These are phyloP conservation scores for Farysia itapuensis DNA, from an alignment of 1,284 basidiomycete species.

Conservation along the genomic window DNA sequence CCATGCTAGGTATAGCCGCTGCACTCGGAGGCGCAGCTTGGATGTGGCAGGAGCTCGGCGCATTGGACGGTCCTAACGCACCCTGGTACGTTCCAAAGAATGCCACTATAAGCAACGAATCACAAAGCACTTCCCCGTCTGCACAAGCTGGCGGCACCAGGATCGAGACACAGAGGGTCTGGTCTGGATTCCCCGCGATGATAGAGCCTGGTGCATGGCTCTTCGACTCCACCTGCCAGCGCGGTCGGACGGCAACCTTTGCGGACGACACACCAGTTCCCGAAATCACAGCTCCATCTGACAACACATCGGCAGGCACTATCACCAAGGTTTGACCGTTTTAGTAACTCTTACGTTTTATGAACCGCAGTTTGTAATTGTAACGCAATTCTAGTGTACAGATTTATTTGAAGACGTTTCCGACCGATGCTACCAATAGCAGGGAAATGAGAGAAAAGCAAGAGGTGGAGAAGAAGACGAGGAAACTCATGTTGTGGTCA, in stretches of 20 bases:
- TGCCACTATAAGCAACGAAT: conserved; percentile 1
- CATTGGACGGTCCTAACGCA: conserved; percentile 48
- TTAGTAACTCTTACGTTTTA: too few species aligned
- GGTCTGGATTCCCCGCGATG: conserved; percentile 36
- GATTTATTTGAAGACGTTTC: conserved; percentile 1
- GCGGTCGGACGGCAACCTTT: conserved; percentile 23
- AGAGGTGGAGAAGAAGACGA: conserved; percentile 22
- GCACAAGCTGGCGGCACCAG: too few species aligned
- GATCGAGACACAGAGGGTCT: conserved; percentile 5
- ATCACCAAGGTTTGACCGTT: too few species aligned
- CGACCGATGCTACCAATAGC: conserved; percentile 4
- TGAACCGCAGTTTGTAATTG: too few species aligned
- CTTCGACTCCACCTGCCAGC: conserved; percentile 28
- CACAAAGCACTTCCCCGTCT: neutral
- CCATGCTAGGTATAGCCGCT: conserved; percentile 34
- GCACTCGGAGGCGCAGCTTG: conserved; percentile 13
- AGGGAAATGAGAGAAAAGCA: conserved; percentile 3
- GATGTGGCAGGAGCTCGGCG: conserved; percentile 40
- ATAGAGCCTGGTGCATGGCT: conserved; percentile 39
- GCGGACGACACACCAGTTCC: neutral
- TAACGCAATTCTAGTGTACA: neutral
- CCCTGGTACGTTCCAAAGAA: conserved; percentile 11
- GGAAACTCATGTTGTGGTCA: conserved; percentile 5
- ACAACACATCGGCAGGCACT: too few species aligned
- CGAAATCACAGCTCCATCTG: too few species aligned